Base-by-base conservation (phyloP, 2,329 filamentous ascomycete species). In the Fusarium multiceps region DNA sequence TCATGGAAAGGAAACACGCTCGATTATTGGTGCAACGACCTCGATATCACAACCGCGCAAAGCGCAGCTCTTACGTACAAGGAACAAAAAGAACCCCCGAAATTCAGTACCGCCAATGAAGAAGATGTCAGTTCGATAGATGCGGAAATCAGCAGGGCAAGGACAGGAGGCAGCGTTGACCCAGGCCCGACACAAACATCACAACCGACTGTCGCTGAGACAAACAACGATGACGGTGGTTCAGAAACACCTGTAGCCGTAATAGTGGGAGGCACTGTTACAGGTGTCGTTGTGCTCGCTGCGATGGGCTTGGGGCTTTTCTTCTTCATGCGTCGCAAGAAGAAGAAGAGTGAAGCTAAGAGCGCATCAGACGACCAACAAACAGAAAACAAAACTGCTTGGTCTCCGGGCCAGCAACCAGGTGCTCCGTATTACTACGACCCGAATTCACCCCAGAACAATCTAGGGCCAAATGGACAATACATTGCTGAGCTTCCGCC, bases 21-120 rank as follows among this genome's bases (percentile, higher is more conserved):
- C 6, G 59, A 64, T 16, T 59, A 68, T 30, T 63, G 64, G 58
- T 68, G 65, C 23, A 64, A 64, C 13, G 58, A 68, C 6, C 16
- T 68, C 6, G 59, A 68, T 4, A 64, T 68, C 8, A 46, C 53
- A 4, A 68, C 64, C 2, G 40, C 32, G 6, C 65, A 68, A 23
- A 68, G 58, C 40, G 65, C 59, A 25, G 65, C 40, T 16, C 48
- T 68, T 20, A 64, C 58, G 13, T 68, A 46, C 32, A 54, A 40
- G 7, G 64, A 53, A 9, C 47, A 68, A 59, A 30, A 32, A 14
- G 16, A 50, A 8, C n/a, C 21, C 6, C 46, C 58, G 20, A 12
- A 42, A 2, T 68, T 68, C 2, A 11, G 14, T 7, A 68, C 58
- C 13, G 16, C 68, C 1, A 28, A 68, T 23, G 53, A 63, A 13